Base-by-base conservation (phyloP, 192 early-diverging fungal species). In the Coemansia sp. region DNA sequence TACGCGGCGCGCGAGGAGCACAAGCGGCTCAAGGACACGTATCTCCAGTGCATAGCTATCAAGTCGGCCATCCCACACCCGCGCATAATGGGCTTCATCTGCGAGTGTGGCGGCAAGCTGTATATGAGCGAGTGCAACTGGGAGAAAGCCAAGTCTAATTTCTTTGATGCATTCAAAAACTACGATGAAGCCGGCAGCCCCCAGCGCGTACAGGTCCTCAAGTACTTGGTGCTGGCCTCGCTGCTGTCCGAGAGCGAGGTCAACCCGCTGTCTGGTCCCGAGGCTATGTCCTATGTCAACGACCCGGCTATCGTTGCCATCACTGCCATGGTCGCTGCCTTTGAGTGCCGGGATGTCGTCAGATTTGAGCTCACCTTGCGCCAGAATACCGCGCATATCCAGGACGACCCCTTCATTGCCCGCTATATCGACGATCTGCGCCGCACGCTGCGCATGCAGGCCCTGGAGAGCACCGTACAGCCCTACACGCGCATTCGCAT, bases 31-130 rank as follows among this genome's bases (percentile, higher is more conserved):
- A 98, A 98, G 87, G 89, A 87, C 34, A 84, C 94, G 36, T 99
- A 96, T 70, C 88, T 95, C 69, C 91, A 95, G 73, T 96, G 93
- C 70, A 72, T 95, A 17, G 77, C 84, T 27, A 90, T 99, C 50
- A 93, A 92, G 77, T 95, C 93, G 6, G 97, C 95, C 9, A 97
- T 99, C 42, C 94, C 97, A 6, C 95, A 96, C 70, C 97, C 97
- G 46, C 86, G 94, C 27, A 94, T 97, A 81, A 95, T 97, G 94
- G 96, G 95, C 39, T 90, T 96, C 29, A 97, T 99, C 74, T 89
- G 93, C 50, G 95, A 97, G 85, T 96, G 94, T 72, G 97, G 95
- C 34, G 97, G 97, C 27, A 99, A 97, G 69, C 96, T 99, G 93
- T 92, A 95, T 77, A 97, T 99, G 95, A 84, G 84, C 57, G 97